Evolutionary conservation across 805 yeast genomes (phyloP).

Genomic region (Ogataea degrootiae): DNA sequence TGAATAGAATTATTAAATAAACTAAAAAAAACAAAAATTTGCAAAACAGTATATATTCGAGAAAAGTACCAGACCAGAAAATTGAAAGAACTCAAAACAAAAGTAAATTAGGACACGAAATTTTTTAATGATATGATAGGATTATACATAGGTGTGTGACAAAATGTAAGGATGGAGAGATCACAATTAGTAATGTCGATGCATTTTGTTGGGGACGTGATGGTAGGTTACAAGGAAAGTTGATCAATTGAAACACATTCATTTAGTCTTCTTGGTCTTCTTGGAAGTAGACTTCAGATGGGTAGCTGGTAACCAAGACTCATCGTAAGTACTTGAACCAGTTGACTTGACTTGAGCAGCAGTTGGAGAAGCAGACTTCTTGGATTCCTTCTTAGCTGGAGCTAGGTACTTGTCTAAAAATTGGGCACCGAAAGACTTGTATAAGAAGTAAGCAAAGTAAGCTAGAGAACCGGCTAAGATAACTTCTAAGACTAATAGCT

Average conservation of each 20-base stretch:
- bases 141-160: too few species aligned
- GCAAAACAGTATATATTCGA: too few species aligned
- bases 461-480: conserved; percentile 46
- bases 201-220: too few species aligned
- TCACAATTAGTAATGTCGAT: too few species aligned
- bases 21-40: too few species aligned
- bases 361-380: conserved; percentile 23
- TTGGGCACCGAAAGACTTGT: conserved; percentile 39
- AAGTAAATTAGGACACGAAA: too few species aligned
- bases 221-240: background rate
- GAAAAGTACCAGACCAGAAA: too few species aligned
- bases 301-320: conserved; percentile 55
- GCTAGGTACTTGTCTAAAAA: conserved; percentile 46
- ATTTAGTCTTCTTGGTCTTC: conserved; percentile 30
- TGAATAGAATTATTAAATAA: too few species aligned
- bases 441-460: conserved; percentile 44
- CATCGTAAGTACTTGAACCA: conserved; percentile 30
- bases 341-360: conserved; percentile 19
- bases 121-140: too few species aligned
- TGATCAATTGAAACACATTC: background rate
- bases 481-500: conserved; percentile 58
- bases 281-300: conserved; percentile 34
- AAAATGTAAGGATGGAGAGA: too few species aligned
- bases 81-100: background rate
- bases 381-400: conserved; percentile 29